Evolutionary conservation across 2,329 filamentous ascomycete species (phyloP).

Genomic region (Monosporascus sp.): DNA sequence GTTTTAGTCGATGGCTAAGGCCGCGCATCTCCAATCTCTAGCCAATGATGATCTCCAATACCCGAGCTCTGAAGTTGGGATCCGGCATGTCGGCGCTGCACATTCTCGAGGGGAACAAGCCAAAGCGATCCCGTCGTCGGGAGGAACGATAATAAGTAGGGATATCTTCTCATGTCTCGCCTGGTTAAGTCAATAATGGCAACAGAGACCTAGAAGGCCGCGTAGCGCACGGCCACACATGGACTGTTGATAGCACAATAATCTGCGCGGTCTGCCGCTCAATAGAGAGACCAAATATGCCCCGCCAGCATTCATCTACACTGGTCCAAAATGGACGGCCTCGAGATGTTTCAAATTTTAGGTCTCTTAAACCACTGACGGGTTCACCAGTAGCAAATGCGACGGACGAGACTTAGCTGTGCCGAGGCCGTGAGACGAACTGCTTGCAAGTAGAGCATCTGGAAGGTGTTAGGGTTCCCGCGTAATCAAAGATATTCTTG

Average conservation of each 20-base stretch:
- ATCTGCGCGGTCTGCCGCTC: constrained; percentile 36
- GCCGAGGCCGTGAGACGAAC: not conserved
- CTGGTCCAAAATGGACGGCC: constrained; percentile 16
- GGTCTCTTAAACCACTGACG: constrained; percentile 13
- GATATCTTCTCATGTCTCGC: constrained; percentile 23
- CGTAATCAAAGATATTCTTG: not conserved
- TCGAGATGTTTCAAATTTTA: constrained; percentile 20
- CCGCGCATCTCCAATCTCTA: constrained; percentile 3
- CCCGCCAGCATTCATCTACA: constrained; percentile 25
- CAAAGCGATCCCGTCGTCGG: constrained; percentile 4
- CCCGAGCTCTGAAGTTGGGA: constrained; percentile 18
- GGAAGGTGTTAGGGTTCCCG: not conserved
- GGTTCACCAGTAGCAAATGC: constrained; percentile 10
- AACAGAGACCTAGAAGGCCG: constrained; percentile 11
- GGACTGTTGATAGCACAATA: constrained; percentile 22
- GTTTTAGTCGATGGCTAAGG: constrained; percentile 7
- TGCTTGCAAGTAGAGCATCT: not conserved
- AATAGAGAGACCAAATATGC: constrained; percentile 25
- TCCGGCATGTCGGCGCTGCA: constrained; percentile 10
- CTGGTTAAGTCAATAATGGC: constrained; percentile 26
- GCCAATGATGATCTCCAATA: constrained; percentile 20
- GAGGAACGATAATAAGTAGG: constrained; percentile 7
- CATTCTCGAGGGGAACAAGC: constrained; percentile 8
- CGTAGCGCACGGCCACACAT: constrained; percentile 5
- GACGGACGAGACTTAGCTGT: constrained; percentile 1